Evolutionary conservation across 208 protist species (phyloP), one percentile per base, ranked within the genome.

Genomic region (Novymonas esmeraldas): DNA sequence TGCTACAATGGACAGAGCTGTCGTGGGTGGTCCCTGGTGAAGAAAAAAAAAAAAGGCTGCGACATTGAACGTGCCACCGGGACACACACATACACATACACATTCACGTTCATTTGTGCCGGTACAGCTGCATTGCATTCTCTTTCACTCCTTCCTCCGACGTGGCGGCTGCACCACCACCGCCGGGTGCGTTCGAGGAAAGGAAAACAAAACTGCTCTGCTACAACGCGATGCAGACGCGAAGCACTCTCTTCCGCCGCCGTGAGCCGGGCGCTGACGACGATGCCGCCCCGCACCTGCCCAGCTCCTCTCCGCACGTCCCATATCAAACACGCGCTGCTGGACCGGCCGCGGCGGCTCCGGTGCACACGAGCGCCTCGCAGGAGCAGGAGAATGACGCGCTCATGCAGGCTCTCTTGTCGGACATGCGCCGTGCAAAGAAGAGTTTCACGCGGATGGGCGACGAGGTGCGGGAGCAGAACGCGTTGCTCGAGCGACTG

Each of bases 371-470:
- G 2, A 69, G 55, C 46, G 69, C 55, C 7, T 24, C 59, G 11
- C 63, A 81, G 56, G 82, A 84, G 70, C 71, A 68, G 49, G 87
- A 95, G 57, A 95, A 95, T 66, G 87, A 95, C 26, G 86, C 59
- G 18, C 56, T 93, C 7, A 79, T 95, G 66, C 67, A 78, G 49
- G 90, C 87, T 1, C 76, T 95, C 2, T 38, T 93, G 26, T 49
- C 66, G 1, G 87, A 93, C 70, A 78, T 95, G 71, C 79, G 83
- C 10, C 16, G 48, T 7, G 66, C 85, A 0, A 87, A 84, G 58
- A 46, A 55, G 11, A 70, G 74, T 2, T 87, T 89, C 48, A 77
- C 51, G 1, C 78, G 72, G 41, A 67, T 95, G 24, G 85, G 85
- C 10, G 75, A 75, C 6, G 87, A 95, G 76, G 82, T 93, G 60